These are phyloP conservation scores for Corchorus olitorius DNA, from an alignment of 345 rosid species.

Conservation along the genomic window DNA sequence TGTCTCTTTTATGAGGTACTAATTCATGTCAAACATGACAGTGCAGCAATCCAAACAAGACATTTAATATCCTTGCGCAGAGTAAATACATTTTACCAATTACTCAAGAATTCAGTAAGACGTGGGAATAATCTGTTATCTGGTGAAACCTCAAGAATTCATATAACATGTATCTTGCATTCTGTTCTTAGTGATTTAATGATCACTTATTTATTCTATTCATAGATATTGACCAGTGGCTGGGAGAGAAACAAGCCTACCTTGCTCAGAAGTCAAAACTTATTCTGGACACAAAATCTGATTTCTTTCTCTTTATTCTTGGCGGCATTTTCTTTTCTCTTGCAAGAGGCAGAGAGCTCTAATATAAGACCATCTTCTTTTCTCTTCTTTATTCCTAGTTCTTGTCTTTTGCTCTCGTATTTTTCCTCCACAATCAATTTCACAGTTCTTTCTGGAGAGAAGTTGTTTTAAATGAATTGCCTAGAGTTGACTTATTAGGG, in stretches of 20 bases:
- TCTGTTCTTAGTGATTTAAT: neutral
- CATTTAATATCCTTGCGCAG: neutral
- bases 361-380: no score
- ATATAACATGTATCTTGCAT: neutral
- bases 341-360: neutral
- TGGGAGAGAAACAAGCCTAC: neutral
- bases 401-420: no score
- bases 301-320: neutral
- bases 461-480: no score
- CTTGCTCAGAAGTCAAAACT: neutral
- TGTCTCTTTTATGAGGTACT: neutral
- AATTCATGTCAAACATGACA: neutral
- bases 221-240: neutral
- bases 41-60: conserved; percentile 2
- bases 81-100: neutral
- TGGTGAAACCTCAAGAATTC: neutral
- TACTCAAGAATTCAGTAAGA: neutral
- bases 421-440: no score
- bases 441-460: no score
- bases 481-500: no score
- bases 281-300: neutral
- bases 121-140: neutral
- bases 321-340: neutral
- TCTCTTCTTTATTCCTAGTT: no score
- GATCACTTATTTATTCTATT: neutral